Evolutionary conservation across 805 yeast species (phyloP), one percentile per base, ranked within the genome.

Genomic region (Blastobotrys americana): DNA sequence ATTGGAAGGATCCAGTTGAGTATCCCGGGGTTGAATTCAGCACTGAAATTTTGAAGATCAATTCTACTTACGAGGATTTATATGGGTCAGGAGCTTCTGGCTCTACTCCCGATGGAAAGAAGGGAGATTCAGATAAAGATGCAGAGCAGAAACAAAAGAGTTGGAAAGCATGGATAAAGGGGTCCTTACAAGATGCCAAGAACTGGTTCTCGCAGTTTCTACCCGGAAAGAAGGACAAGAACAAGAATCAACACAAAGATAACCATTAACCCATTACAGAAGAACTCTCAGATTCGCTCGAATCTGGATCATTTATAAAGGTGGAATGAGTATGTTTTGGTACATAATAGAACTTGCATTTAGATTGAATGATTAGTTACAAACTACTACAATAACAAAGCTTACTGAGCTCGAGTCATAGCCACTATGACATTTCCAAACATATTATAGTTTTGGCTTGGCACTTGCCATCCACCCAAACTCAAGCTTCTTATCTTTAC

Each of bases 391-490:
- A 37, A 15, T 21, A 15, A 16, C 6, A 8, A n/a, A 35, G 17
- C 13, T 3, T 20, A 15, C 34, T 38, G n/a, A 8, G n/a, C n/a
- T n/a, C n/a, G n/a, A n/a, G n/a, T n/a, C n/a, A n/a, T n/a, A n/a
- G n/a, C n/a, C n/a, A n/a, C n/a, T n/a, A n/a, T n/a, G n/a, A n/a
- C n/a, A n/a, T n/a, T n/a, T n/a, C n/a, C n/a, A n/a, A n/a, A n/a
- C n/a, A n/a, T n/a, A n/a, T 37, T 50, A 63, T 17, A 60, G 37
- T 50, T 64, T 64, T 13, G 64, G 56, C 48, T 61, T 60, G 47
- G 69, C 65, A 56, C 72, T 73, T n/a, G 74, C 76, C 66, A 79
- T 81, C 86, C 86, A 81, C 1, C 82, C 84, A 61, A 81, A 81
- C 35, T 73, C 71, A 37, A 82, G 63, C 54, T 76, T 76, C 44